Evolutionary conservation across 495 filamentous ascomycete species (phyloP), one percentile per base, ranked within the genome.

Genomic region (Penicillium bialowiezense): DNA sequence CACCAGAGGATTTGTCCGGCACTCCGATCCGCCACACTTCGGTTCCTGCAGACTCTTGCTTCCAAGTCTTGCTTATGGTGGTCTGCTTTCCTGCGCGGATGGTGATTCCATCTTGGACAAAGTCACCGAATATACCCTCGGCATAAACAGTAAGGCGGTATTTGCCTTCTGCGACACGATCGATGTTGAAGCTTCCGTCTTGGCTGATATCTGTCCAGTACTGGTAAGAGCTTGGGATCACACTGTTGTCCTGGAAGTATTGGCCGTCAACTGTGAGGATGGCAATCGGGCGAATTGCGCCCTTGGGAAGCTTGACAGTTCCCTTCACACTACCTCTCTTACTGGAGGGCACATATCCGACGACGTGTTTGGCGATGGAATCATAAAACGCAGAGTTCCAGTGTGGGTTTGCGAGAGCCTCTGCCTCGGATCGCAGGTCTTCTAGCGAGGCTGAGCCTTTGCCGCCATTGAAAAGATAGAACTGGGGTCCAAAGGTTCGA

Each of bases 81-180:
- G 58, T 66, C 20, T 56, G 54, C 34, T 68, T 59, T 14, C 69
- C 67, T 7, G 66, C 58, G 2, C 50, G 47, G 12, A 81, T 62
- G 2, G 49, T 44, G 19, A 81, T 52, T 5, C 62, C 65, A 29
- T 79, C 76, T 18, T 71, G 60, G 2, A 68, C 55, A 43, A 68
- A 80, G 44, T 81, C 67, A 2, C 80, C 78, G 31, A 83, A 84
- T 20, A 83, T 69, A 0, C 71, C 76, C 17, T 80, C 72, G 3
- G 78, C 80, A 34, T 81, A 83, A 29, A 82, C 59, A 0, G 78
- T 83, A 12, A 84, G 63, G 5, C 78, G 68, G 58, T 80, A 83
- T 14, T 59, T 78, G 17, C 75, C 80, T 7, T 62, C 67, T 40
- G 69, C 75, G 20, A 83, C 72, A 13, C 69, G 67, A 6, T 70